These are phyloP conservation scores for Verticillium dahliae DNA, from an alignment of 2,329 filamentous ascomycete genomes.

Conservation along the genomic window DNA sequence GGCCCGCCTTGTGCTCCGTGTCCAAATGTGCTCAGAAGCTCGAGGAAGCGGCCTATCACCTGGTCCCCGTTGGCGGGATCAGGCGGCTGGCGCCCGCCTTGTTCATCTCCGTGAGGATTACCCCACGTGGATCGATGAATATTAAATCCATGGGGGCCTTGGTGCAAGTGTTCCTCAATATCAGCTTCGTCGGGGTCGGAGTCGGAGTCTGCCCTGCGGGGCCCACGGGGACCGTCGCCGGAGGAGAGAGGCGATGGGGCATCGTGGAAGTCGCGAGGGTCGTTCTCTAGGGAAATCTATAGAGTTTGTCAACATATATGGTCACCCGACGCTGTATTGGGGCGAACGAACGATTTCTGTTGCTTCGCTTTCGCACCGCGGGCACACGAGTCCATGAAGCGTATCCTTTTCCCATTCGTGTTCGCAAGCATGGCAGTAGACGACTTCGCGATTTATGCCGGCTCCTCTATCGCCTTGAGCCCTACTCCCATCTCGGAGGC, in stretches of 20 bases:
- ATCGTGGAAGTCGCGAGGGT: conserved; percentile 46
- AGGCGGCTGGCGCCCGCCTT: conserved; percentile 4
- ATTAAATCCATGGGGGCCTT: conserved; percentile 30
- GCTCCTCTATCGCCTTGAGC: conserved; percentile 42
- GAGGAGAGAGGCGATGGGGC: conserved; percentile 12
- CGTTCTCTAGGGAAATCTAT: conserved; percentile 51
- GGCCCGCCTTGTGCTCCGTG: not conserved
- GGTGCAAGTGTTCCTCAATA: conserved; percentile 43
- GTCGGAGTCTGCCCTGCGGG: conserved; percentile 26
- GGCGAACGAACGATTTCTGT: conserved; percentile 70
- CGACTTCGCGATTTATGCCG: conserved; percentile 53
- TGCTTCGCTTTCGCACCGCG: conserved; percentile 69
- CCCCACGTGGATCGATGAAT: conserved; percentile 27
- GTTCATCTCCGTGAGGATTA: not conserved
- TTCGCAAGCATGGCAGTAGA: conserved; percentile 79
- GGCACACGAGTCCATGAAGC: conserved; percentile 62
- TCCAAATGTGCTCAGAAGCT: conserved; percentile 34
- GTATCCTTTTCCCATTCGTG: conserved; percentile 73
- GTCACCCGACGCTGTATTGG: not conserved
- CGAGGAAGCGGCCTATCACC: conserved; percentile 33
- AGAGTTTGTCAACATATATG: conserved; percentile 10
- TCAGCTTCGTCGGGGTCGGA: conserved; percentile 55
- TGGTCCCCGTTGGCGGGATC: conserved; percentile 24
- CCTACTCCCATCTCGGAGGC: conserved; percentile 17
- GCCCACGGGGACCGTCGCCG: conserved; percentile 7